Evolutionary conservation across 352 stramenopile species (phyloP).

Genomic region (Phytophthora sp.): DNA sequence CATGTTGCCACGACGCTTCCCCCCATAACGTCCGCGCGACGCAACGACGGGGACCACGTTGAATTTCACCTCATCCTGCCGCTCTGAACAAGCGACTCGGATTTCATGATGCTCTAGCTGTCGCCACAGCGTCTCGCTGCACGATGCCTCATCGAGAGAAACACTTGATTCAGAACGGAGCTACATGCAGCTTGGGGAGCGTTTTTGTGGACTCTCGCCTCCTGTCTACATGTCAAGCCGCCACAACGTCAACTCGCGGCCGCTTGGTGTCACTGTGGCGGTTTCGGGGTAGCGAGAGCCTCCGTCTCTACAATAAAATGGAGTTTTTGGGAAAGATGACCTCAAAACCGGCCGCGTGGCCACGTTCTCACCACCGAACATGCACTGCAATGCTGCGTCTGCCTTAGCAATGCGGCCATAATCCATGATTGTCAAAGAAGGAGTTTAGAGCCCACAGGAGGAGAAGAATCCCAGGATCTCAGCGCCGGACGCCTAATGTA

Average conservation of each 20-base stretch:
- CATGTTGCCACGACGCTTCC: too few relatives aligned
- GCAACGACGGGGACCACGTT: too few relatives aligned
- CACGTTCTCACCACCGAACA: constrained; percentile 20
- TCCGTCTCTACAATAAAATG: constrained; percentile 22
- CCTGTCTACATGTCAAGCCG: constrained; percentile 22
- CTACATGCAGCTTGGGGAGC: not conserved
- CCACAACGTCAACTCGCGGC: constrained; percentile 23
- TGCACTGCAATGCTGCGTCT: not conserved
- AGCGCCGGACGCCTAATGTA: too few relatives aligned
- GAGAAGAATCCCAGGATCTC: constrained; percentile 1
- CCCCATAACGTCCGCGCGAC: too few relatives aligned
- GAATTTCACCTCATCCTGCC: too few relatives aligned
- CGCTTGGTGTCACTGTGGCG: constrained; percentile 19
- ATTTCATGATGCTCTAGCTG: too few relatives aligned
- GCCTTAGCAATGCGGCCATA: too few relatives aligned
- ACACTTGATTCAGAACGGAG: too few relatives aligned
- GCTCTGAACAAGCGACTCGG: too few relatives aligned
- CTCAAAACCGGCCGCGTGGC: constrained; percentile 10
- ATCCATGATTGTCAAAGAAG: constrained; percentile 1
- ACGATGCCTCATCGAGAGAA: too few relatives aligned
- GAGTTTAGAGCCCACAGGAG: not conserved
- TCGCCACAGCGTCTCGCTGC: too few relatives aligned
- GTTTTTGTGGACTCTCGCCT: constrained; percentile 24
- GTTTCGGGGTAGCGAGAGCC: constrained; percentile 10
- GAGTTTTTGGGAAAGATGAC: constrained; percentile 29